phyloP scores from a whole-genome alignment of 495 filamentous ascomycete genomes.

The Cercophora newfieldiana region DNA sequence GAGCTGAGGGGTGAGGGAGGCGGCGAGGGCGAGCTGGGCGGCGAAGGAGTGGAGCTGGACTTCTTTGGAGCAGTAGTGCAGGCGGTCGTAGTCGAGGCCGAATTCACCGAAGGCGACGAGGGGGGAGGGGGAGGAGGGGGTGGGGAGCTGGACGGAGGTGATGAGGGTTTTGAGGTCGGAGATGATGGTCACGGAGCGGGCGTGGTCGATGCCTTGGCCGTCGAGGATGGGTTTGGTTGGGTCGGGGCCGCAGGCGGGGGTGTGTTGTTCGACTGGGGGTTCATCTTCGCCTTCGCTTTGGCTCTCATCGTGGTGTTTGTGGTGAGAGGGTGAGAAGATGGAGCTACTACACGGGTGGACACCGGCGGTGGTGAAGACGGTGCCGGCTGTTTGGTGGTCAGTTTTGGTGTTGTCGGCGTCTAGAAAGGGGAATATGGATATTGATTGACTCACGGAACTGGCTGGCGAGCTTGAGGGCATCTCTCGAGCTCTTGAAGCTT shows the following conservation, averaged over 20 bases:
- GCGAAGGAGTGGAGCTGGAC: slow-evolving; percentile 83
- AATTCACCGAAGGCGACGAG: slow-evolving; percentile 90
- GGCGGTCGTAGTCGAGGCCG: slow-evolving; percentile 91
- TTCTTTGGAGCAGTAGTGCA: slow-evolving; percentile 73
- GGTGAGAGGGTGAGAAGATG: slow-evolving; percentile 63
- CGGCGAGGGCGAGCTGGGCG: slow-evolving; percentile 72
- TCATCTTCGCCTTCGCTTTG: slow-evolving; percentile 35
- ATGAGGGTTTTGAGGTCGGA: slow-evolving; percentile 60
- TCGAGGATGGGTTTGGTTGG: slow-evolving; percentile 42
- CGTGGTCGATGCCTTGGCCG: slow-evolving; percentile 39
- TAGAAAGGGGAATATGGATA: background rate
- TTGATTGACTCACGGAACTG: slow-evolving; percentile 67
- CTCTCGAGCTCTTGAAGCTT: slow-evolving; percentile 71
- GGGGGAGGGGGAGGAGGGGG: slow-evolving; percentile 36
- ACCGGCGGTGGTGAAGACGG: slow-evolving; percentile 84
- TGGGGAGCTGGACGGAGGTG: slow-evolving; percentile 12
- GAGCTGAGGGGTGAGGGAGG: slow-evolving; percentile 64
- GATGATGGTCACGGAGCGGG: slow-evolving; percentile 49
- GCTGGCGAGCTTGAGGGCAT: slow-evolving; percentile 71
- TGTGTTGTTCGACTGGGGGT: too few relatives aligned
- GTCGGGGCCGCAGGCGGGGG: slow-evolving; percentile 46
- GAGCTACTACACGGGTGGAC: slow-evolving; percentile 85
- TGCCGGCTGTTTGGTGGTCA: slow-evolving; percentile 58
- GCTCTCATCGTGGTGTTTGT: slow-evolving; percentile 48
- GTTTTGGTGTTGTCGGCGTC: background rate